Base-by-base conservation (phyloP, 1,284 basidiomycete genomes). In the Calocybe gambosa region DNA sequence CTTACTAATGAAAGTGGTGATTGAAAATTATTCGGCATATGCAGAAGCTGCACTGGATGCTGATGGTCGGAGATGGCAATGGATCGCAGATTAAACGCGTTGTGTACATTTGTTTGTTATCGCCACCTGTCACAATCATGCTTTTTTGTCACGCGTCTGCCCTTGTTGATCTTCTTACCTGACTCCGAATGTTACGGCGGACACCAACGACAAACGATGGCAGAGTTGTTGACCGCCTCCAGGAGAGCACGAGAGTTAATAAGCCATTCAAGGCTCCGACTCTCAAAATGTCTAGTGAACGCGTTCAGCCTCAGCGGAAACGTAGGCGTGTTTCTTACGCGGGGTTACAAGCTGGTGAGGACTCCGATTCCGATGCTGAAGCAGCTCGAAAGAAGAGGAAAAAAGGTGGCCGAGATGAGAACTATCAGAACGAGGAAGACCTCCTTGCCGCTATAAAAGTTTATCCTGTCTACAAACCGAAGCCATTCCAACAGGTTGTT, bases 291-390 rank as follows among this genome's bases (percentile, higher is more conserved):
- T 57, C 68, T 12, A 57, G 68, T n/a, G 74, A 78, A 33, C 76
- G 79, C 36, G 69, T 72, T 6, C 78, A 87, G 52, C 85, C 85
- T 0, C 71, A 76, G 48, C 76, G 90, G 21, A 93, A 93, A 62
- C 80, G 89, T 44, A 92, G 89, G 59, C 80, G 84, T 13, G 81
- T 90, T 15, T 89, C 85, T 0, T 93, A 93, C 69, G 87, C 84
- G 60, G 83, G 74, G 23, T 78, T 77, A 47, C 75, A 80, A 42
- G 63, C 62, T 10, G 74, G n/a, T 9, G 50, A 78, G 25, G 76
- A 69, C 31, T 72, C 70, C 0, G 78, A 85, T 56, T 71, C 70
- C 0, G 78, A 85, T 51, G 71, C 69, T 25, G 71, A 74, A 34
- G 67, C 69, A 36, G 66, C 66, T 18, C 67, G 61, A 15, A 71